phyloP scores from a whole-genome alignment of 129 eudicot species.

The Sambucus nigra region DNA sequence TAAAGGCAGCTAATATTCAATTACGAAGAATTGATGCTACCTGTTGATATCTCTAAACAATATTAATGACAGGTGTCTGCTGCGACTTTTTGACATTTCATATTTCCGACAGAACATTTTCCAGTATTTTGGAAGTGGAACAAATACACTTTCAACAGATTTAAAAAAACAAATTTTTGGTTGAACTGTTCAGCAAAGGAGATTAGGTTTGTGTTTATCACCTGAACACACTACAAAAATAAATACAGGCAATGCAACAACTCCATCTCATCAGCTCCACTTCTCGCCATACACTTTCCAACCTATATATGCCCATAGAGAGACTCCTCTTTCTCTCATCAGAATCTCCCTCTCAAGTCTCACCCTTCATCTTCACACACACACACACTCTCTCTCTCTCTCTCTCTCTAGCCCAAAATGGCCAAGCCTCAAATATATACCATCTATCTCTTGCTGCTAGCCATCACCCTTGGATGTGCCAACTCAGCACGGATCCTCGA shows the following conservation, averaged over 20 bases:
- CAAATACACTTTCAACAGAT: slow-evolving; percentile 9
- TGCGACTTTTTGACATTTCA: neutral
- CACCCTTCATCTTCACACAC: neutral
- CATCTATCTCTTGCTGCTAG: slow-evolving; percentile 49
- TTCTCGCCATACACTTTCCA: slow-evolving; percentile 8
- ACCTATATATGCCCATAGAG: slow-evolving; percentile 13
- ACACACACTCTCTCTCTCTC: neutral
- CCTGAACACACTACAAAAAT: slow-evolving; percentile 3
- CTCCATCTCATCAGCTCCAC: slow-evolving; percentile 63
- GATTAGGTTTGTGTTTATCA: slow-evolving; percentile 9
- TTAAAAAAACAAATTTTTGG: neutral
- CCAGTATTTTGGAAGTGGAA: neutral
- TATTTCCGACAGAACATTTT: neutral
- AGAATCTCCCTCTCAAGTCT: slow-evolving; percentile 7
- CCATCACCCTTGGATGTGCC: slow-evolving; percentile 36
- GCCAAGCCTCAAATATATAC: slow-evolving; percentile 22
- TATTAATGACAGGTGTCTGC: neutral
- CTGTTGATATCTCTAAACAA: too few relatives aligned
- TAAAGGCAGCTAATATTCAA: too few relatives aligned
- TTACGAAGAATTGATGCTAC: too few relatives aligned
- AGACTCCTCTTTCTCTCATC: slow-evolving; percentile 8
- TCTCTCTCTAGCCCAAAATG: slow-evolving; percentile 25
- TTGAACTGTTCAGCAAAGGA: slow-evolving; percentile 4
- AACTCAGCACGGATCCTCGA: slow-evolving; percentile 50
- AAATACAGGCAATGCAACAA: slow-evolving; percentile 14